Evolutionary conservation across 352 stramenopile genomes (phyloP).

Genomic region (Globisporangium cystogenes): DNA sequence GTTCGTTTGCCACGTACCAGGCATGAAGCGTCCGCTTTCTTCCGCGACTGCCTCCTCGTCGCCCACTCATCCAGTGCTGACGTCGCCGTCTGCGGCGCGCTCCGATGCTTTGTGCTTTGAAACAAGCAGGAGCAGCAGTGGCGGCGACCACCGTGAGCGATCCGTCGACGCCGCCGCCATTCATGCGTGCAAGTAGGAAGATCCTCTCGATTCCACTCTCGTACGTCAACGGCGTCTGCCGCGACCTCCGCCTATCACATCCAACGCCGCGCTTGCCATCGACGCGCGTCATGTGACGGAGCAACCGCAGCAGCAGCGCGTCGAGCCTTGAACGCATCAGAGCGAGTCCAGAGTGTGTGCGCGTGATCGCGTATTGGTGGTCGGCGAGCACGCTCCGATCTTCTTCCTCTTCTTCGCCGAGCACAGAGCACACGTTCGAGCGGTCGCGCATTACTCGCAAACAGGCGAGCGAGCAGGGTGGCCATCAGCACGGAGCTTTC

Average conservation of each 20-base stretch:
- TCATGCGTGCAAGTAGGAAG: too few relatives aligned
- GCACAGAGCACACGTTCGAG: too few relatives aligned
- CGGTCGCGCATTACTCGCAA: slow-evolving; percentile 1
- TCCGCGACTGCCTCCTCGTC: not conserved
- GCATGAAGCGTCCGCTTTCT: not conserved
- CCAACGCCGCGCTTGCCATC: not conserved
- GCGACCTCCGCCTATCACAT: not conserved
- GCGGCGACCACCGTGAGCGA: too few relatives aligned
- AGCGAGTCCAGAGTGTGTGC: not conserved
- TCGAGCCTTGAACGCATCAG: too few relatives aligned
- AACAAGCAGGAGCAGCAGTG: too few relatives aligned
- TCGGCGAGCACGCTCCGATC: not conserved
- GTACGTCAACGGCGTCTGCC: too few relatives aligned
- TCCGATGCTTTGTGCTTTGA: not conserved
- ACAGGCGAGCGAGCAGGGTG: too few relatives aligned
- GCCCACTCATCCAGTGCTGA: not conserved
- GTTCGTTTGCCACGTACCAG: too few relatives aligned
- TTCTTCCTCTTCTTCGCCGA: not conserved
- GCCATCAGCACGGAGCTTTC: not conserved
- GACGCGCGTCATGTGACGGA: not conserved
- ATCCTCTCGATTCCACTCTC: too few relatives aligned
- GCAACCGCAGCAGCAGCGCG: too few relatives aligned
- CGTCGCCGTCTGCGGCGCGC: too few relatives aligned
- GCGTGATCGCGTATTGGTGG: slow-evolving; percentile 1
- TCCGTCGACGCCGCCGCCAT: too few relatives aligned